These are phyloP conservation scores for Galerina marginata DNA, from an alignment of 768 basidiomycete species.

Conservation along the genomic window DNA sequence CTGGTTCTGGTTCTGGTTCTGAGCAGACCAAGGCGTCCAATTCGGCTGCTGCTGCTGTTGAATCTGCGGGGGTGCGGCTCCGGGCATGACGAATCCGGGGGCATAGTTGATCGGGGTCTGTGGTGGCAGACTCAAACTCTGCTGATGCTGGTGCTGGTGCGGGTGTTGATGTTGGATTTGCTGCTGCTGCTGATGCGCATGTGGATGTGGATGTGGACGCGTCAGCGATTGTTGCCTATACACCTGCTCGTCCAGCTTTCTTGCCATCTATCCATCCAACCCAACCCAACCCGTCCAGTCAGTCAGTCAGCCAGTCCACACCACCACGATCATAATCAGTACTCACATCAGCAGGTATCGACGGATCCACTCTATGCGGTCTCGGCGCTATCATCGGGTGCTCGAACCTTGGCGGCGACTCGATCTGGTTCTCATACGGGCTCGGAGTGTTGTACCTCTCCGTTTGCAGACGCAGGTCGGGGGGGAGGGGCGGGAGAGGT, in stretches of 20 bases:
- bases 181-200: slow-evolving; percentile 20
- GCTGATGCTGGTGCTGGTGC: too few relatives aligned
- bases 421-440: slow-evolving; percentile 28
- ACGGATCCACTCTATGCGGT: not conserved
- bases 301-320: too few relatives aligned
- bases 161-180: not conserved
- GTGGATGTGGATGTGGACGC: slow-evolving; percentile 22
- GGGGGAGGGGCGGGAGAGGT: not conserved
- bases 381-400: slow-evolving; percentile 67
- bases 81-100: slow-evolving; percentile 33
- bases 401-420: slow-evolving; percentile 51
- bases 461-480: slow-evolving; percentile 28
- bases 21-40: slow-evolving; percentile 4
- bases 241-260: slow-evolving; percentile 57
- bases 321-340: not conserved
- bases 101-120: slow-evolving; percentile 28
- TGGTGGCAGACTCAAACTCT: not conserved
- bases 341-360: slow-evolving; percentile 9
- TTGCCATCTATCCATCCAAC: slow-evolving; percentile 57
- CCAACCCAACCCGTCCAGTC: too few relatives aligned
- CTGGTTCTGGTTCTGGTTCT: slow-evolving; percentile 17
- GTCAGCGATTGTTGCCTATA: slow-evolving; percentile 4
- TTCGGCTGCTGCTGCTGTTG: too few relatives aligned
- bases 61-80: not conserved
- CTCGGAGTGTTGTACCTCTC: slow-evolving; percentile 15